Conservation (phyloP, 2,329 filamentous ascomycete species). For the Leptographium galeiforme region DNA sequence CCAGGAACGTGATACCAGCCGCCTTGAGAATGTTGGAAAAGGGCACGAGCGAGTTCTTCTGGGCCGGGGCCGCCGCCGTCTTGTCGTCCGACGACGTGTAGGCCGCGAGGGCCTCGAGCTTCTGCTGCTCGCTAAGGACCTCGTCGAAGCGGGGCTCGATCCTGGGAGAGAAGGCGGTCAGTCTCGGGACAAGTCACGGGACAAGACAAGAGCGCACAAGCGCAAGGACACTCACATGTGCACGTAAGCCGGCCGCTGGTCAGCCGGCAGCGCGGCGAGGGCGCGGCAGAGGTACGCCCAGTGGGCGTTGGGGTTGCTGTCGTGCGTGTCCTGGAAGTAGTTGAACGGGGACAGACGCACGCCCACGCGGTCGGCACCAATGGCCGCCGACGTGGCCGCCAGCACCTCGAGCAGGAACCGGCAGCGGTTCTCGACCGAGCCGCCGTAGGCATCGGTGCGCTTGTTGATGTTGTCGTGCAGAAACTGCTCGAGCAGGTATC, state of each 20-base stretch:
- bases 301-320: slow-evolving; percentile 42
- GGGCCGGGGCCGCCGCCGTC: not conserved
- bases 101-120: slow-evolving; percentile 29
- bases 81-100: slow-evolving; percentile 23
- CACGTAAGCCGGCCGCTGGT: slow-evolving; percentile 3
- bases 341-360: slow-evolving; percentile 44
- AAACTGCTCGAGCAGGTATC: slow-evolving; percentile 26
- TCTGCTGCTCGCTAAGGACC: slow-evolving; percentile 19
- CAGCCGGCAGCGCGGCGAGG: slow-evolving; percentile 12
- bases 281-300: slow-evolving; percentile 33
- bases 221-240: slow-evolving; percentile 1
- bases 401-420: slow-evolving; percentile 14
- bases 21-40: slow-evolving; percentile 29
- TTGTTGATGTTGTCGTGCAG: slow-evolving; percentile 8
- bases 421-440: slow-evolving; percentile 13
- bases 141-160: slow-evolving; percentile 11
- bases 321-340: slow-evolving; percentile 43
- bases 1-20: slow-evolving; percentile 23
- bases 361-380: slow-evolving; percentile 34
- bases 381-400: slow-evolving; percentile 25
- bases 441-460: slow-evolving; percentile 10
- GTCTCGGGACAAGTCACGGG: too few species aligned
- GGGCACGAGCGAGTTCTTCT: slow-evolving; percentile 8
- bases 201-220: not conserved
- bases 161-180: not conserved